These are phyloP conservation scores for Ophiocordyceps polyrhachis-furcata DNA, from an alignment of 2,329 filamentous ascomycete genomes.

Conservation along the genomic window DNA sequence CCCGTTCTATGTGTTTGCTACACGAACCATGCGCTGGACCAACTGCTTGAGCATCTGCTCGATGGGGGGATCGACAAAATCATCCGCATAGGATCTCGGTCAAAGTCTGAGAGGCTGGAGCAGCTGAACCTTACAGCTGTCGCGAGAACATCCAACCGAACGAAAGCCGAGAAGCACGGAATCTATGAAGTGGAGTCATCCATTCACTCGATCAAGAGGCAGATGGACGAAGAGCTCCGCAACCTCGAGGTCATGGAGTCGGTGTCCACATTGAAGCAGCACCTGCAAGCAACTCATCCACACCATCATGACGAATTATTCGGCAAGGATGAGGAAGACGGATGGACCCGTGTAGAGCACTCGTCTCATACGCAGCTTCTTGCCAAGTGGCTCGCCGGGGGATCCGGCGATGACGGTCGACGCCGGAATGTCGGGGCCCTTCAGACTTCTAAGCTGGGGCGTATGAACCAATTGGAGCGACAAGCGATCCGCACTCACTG, in stretches of 20 bases:
- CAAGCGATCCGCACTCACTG: constrained; percentile 1
- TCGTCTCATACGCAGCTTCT: neutral
- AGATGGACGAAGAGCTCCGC: neutral
- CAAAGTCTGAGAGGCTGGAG: constrained; percentile 32
- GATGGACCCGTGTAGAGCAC: neutral
- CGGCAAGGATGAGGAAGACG: constrained; percentile 1
- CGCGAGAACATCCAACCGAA: constrained; percentile 12
- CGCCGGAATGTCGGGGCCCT: neutral
- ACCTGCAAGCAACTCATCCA: neutral
- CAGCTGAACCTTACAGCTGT: constrained; percentile 29
- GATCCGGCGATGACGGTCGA: neutral
- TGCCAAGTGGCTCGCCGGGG: constrained; percentile 1
- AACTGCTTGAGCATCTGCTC: constrained; percentile 40
- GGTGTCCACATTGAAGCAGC: neutral
- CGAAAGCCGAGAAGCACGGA: constrained; percentile 17
- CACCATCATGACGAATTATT: constrained; percentile 1
- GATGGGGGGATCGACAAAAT: constrained; percentile 27
- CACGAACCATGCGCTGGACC: constrained; percentile 31
- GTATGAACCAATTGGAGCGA: constrained; percentile 3
- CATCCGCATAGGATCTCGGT: constrained; percentile 41
- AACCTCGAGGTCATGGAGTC: neutral
- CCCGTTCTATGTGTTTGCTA: constrained; percentile 35
- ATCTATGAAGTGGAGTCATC: constrained; percentile 5
- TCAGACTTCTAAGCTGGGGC: neutral
- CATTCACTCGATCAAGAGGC: neutral